Evolutionary conservation across 108 stramenopile species (phyloP), one percentile per base, ranked within the genome.

Genomic region (Nannochloropsis oceanica): DNA sequence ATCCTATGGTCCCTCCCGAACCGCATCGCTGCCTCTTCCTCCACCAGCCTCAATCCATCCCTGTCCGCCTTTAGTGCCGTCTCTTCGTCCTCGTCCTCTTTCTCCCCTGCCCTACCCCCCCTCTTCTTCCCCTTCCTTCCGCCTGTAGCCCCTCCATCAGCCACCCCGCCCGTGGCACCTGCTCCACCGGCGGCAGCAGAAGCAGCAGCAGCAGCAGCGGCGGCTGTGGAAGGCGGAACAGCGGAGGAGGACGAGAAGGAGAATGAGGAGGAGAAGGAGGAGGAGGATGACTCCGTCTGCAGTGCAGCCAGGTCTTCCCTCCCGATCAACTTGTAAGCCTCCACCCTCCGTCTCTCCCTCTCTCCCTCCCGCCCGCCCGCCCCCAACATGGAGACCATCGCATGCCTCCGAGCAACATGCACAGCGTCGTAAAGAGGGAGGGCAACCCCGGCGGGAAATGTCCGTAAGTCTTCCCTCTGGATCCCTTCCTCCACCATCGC

Each of bases 1-100:
- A 97, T 93, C 26, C 96, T 92, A 84, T 93, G 95, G 91, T 96
- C 96, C 43, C 93, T 89, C 44, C 94, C 95, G 80, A 96, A 97
- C 26, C 95, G 93, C 91, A 97, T 92, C 10, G 95, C 88, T 8
- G 95, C 93, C 59, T 85, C 87, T n/a, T 90, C 80, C 84, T 95
- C 95, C 26, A 96, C 79, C 13, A 88, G 89, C 13, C 90, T 81
- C 46, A 98, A 85, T 25, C 96, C 96, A 88, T 96, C 95, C 43
- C 89, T 86, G 87, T 96, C 95, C 5, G 79, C 43, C 81, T 92
- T 92, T 26, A 85, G 42, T 44, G 22, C 82, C 84, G 26, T 73
- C 85, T 81, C 81, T 44, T 25, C 44, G 27, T 43, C 84, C 84
- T 20, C 83, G 82, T 26, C 43, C 82, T 25, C 82, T 82, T 8